A percentile compares a stretch with the other conserved stretches of the same genome.
Evolutionary conservation across 192 early-diverging fungal species (phyloP).

Genomic region (Coemansia asiatica): DNA sequence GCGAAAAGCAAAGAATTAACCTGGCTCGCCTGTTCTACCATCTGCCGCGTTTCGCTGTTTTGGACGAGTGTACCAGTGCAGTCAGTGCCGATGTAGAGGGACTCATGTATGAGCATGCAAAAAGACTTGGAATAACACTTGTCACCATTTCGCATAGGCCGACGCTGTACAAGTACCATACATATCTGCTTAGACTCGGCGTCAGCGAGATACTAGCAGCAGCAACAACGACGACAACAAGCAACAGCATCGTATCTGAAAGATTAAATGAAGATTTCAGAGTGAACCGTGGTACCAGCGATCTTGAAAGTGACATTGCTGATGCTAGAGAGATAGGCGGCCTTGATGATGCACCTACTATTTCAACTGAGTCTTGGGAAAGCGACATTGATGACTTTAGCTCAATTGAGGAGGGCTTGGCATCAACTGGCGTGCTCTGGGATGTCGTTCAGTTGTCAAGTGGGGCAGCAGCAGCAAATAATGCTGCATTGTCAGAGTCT

Average conservation of each 20-base stretch:
- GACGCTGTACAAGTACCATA: slow-evolving; percentile 95
- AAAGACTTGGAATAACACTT: slow-evolving; percentile 82
- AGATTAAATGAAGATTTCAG: not conserved
- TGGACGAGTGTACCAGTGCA: slow-evolving; percentile 90
- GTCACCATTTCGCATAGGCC: slow-evolving; percentile 95
- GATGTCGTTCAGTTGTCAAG: slow-evolving; percentile 46
- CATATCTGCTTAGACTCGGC: slow-evolving; percentile 84
- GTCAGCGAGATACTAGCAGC: slow-evolving; percentile 14
- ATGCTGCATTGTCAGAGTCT: not conserved
- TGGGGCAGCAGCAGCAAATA: slow-evolving; percentile 7
- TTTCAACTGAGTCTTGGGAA: slow-evolving; percentile 47
- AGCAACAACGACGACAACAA: no score
- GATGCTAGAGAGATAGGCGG: not conserved
- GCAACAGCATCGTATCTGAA: slow-evolving; percentile 9
- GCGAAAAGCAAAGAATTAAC: slow-evolving; percentile 93
- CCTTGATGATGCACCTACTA: slow-evolving; percentile 1
- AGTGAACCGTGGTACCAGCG: slow-evolving; percentile 3
- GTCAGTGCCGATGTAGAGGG: slow-evolving; percentile 93
- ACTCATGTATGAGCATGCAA: slow-evolving; percentile 83
- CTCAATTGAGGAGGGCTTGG: slow-evolving; percentile 9
- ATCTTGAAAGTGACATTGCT: not conserved
- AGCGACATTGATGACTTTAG: slow-evolving; percentile 36
- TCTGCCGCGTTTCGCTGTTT: slow-evolving; percentile 87
- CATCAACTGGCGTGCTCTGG: slow-evolving; percentile 48
- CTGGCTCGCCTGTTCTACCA: slow-evolving; percentile 98